A percentile compares a stretch with the other conserved stretches of the same genome.
Evolutionary conservation across 2,329 filamentous ascomycete genomes (phyloP).

Genomic region (Fonsecaea pugnacius): DNA sequence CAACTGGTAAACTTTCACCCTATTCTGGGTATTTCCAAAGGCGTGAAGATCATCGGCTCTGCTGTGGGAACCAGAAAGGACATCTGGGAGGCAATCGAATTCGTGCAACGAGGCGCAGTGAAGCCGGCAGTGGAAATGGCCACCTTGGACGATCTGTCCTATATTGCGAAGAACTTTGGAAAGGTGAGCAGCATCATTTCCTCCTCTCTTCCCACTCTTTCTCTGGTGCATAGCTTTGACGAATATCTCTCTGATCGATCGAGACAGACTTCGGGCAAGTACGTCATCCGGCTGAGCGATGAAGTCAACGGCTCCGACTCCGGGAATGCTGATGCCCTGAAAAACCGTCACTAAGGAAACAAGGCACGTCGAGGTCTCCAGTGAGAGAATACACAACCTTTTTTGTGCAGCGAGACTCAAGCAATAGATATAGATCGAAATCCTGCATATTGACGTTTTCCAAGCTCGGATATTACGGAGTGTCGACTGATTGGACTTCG

Average conservation of each 20-base stretch:
- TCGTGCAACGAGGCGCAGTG: conserved; percentile 35
- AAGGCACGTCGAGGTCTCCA: background rate
- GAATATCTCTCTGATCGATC: background rate
- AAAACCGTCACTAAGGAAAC: background rate
- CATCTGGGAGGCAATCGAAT: conserved; percentile 33
- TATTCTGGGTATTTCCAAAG: conserved; percentile 22
- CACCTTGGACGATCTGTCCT: conserved; percentile 27
- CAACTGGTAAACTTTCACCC: conserved; percentile 24
- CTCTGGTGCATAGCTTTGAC: background rate
- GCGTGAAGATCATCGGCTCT: conserved; percentile 33
- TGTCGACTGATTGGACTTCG: conserved; percentile 6
- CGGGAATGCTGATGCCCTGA: background rate
- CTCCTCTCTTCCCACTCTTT: background rate
- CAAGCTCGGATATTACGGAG: conserved; percentile 11
- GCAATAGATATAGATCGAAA: background rate
- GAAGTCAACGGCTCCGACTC: conserved; percentile 1
- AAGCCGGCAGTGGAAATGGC: conserved; percentile 35
- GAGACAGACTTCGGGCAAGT: conserved; percentile 24
- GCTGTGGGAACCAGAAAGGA: conserved; percentile 34
- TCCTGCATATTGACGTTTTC: background rate
- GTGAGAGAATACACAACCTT: background rate
- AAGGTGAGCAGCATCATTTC: conserved; percentile 20
- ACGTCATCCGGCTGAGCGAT: conserved; percentile 22
- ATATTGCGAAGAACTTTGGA: conserved; percentile 28
- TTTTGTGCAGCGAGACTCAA: background rate